These are phyloP conservation scores for Tephrocybe sp. DNA, from an alignment of 768 basidiomycete species.

Conservation along the genomic window DNA sequence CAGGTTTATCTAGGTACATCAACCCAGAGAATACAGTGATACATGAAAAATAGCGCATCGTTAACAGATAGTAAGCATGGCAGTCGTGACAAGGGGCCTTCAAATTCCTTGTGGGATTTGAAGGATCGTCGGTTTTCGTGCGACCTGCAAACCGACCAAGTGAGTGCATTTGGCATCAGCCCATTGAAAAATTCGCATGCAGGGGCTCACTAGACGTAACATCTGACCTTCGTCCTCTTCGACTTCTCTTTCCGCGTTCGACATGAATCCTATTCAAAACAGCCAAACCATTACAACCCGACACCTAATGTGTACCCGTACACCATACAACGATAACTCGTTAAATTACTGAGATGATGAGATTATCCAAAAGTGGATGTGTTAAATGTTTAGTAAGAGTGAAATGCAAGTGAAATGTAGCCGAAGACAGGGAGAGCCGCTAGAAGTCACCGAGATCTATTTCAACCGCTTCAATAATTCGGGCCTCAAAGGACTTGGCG, in stretches of 20 bases:
- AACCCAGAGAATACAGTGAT: too few relatives aligned
- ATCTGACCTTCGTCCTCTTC: not conserved
- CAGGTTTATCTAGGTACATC: too few relatives aligned
- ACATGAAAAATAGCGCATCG: too few relatives aligned
- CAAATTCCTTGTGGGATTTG: too few relatives aligned
- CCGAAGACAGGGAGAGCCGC: not conserved
- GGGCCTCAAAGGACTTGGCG: slow-evolving; percentile 49
- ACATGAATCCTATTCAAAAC: slow-evolving; percentile 13
- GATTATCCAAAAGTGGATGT: not conserved
- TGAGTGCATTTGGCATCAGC: not conserved
- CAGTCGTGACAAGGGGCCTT: too few relatives aligned
- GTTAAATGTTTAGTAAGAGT: not conserved
- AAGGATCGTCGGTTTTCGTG: too few relatives aligned
- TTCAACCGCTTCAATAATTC: slow-evolving; percentile 64
- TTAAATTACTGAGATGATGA: slow-evolving; percentile 8
- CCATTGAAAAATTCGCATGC: not conserved
- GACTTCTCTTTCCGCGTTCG: too few relatives aligned
- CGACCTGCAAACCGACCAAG: not conserved
- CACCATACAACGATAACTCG: slow-evolving; percentile 8
- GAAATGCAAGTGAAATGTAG: not conserved
- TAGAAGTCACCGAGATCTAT: slow-evolving; percentile 80
- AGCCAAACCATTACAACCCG: slow-evolving; percentile 3
- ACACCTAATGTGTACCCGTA: slow-evolving; percentile 11
- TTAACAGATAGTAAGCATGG: too few relatives aligned
- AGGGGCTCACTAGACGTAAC: not conserved